Percentiles rank a stretch among this genome's conserved stretches.
These are phyloP conservation scores for Trypanosoma cruzi DNA, from an alignment of 208 protist genomes.

Conservation along the genomic window DNA sequence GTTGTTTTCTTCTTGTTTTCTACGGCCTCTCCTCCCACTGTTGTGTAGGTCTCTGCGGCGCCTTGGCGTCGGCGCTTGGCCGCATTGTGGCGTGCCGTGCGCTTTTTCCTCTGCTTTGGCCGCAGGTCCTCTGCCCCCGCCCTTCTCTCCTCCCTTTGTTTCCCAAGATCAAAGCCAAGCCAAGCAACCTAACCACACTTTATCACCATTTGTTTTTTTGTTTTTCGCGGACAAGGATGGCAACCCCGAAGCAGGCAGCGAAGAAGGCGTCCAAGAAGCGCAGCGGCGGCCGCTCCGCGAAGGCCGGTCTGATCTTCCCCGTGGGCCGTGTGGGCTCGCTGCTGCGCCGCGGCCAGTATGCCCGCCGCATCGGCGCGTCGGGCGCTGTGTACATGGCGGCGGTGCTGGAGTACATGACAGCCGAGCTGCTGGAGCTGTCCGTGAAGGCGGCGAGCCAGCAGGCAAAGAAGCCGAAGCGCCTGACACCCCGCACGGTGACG, in stretches of 20 bases:
- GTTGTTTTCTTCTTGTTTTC: conserved; percentile 26
- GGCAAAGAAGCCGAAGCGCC: conserved; percentile 67
- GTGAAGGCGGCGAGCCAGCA: conserved; percentile 77
- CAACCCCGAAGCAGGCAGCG: conserved; percentile 52
- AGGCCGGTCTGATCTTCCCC: conserved; percentile 98
- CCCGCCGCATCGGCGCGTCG: conserved; percentile 96
- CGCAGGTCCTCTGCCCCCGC: too few relatives aligned
- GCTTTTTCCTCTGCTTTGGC: too few relatives aligned
- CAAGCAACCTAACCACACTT: too few relatives aligned
- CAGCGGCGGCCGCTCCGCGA: conserved; percentile 86
- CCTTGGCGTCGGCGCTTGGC: too few relatives aligned
- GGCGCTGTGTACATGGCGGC: conserved; percentile 99
- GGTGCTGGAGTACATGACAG: conserved; percentile 98
- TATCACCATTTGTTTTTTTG: too few relatives aligned
- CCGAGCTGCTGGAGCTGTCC: conserved; percentile 85
- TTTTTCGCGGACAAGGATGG: conserved; percentile 34
- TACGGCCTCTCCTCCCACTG: too few relatives aligned
- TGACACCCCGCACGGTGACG: conserved; percentile 74
- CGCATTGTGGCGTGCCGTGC: too few relatives aligned
- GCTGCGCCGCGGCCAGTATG: conserved; percentile 96
- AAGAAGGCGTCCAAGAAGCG: conserved; percentile 85
- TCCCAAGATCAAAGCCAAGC: too few relatives aligned
- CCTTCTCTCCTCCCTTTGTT: too few relatives aligned
- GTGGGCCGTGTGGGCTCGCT: conserved; percentile 98
- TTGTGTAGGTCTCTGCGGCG: too few relatives aligned